Evolutionary conservation across 345 rosid genomes (phyloP).

Genomic region (Mangifera indica): DNA sequence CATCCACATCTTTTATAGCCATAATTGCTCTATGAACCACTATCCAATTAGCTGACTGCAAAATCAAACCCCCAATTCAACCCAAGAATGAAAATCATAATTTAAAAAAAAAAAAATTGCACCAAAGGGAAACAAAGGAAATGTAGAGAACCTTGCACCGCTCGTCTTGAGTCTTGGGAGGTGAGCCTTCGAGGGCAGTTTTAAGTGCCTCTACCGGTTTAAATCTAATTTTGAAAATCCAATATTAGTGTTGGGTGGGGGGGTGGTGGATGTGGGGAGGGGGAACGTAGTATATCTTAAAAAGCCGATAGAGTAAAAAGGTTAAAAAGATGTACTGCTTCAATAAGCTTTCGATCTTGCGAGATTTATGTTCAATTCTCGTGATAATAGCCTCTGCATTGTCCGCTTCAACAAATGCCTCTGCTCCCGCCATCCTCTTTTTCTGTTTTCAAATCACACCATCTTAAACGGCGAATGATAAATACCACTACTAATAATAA

Average conservation of each 20-base stretch:
- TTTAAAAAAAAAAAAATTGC: neutral
- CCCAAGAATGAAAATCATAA: neutral
- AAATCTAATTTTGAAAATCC: conserved; percentile 28
- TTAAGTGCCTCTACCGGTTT: conserved; percentile 78
- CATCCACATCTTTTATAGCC: conserved; percentile 90
- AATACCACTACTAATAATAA: too few species aligned
- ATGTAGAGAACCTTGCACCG: conserved; percentile 71
- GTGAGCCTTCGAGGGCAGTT: conserved; percentile 91
- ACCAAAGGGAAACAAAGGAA: neutral
- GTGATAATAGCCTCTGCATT: conserved; percentile 88
- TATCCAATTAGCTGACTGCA: conserved; percentile 89
- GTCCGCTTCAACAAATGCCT: conserved; percentile 70
- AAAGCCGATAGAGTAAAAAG: neutral
- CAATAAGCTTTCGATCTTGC: conserved; percentile 85
- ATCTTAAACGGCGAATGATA: too few species aligned
- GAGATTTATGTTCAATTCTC: conserved; percentile 87
- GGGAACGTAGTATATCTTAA: neutral
- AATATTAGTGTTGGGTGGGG: neutral
- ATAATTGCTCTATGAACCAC: conserved; percentile 84
- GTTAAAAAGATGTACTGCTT: conserved; percentile 44
- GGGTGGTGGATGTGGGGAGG: too few species aligned
- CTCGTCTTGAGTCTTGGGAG: conserved; percentile 79
- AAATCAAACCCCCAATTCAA: neutral
- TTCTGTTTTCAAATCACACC: neutral
- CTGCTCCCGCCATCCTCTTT: conserved; percentile 42